Percentiles rank a stretch among this genome's conserved stretches.
phyloP scores from a whole-genome alignment of 129 eudicot genomes.

The Sambucus nigra region DNA sequence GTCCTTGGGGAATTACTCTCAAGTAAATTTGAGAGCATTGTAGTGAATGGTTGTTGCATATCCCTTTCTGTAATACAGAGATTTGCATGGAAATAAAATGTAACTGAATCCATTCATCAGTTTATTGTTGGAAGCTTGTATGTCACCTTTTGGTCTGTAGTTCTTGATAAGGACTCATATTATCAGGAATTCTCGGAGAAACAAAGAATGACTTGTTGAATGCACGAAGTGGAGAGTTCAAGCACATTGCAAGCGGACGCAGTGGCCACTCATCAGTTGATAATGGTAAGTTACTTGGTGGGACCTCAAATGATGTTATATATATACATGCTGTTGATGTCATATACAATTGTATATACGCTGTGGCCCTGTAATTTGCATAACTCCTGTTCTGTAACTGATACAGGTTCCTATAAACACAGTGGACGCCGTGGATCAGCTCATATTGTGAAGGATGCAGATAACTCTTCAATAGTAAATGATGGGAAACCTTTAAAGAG shows the following conservation, averaged over 20 bases:
- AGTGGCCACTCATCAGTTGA: constrained; percentile 43
- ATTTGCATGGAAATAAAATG: neutral
- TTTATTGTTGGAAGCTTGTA: neutral
- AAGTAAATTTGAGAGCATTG: too few relatives aligned
- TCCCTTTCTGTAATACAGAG: neutral
- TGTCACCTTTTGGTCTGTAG: neutral
- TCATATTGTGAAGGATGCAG: constrained; percentile 47
- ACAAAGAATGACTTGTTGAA: constrained; percentile 27
- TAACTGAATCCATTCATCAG: neutral
- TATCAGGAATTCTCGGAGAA: constrained; percentile 41
- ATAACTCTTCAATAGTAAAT: constrained; percentile 31
- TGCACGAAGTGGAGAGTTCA: constrained; percentile 44
- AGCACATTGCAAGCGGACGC: constrained; percentile 45
- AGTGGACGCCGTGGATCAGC: constrained; percentile 72
- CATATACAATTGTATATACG: too few relatives aligned
- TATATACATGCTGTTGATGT: constrained; percentile 3
- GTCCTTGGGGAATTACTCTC: too few relatives aligned
- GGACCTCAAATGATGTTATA: neutral
- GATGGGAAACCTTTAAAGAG: constrained; percentile 63
- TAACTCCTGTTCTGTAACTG: constrained; percentile 1
- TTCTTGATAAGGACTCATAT: neutral
- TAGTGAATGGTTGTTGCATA: too few relatives aligned
- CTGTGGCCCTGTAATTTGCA: too few relatives aligned
- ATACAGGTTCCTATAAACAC: constrained; percentile 54
- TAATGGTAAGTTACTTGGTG: constrained; percentile 44